Conservation (phyloP, 2,329 filamentous ascomycete species). For the Coleophoma crateriformis region DNA sequence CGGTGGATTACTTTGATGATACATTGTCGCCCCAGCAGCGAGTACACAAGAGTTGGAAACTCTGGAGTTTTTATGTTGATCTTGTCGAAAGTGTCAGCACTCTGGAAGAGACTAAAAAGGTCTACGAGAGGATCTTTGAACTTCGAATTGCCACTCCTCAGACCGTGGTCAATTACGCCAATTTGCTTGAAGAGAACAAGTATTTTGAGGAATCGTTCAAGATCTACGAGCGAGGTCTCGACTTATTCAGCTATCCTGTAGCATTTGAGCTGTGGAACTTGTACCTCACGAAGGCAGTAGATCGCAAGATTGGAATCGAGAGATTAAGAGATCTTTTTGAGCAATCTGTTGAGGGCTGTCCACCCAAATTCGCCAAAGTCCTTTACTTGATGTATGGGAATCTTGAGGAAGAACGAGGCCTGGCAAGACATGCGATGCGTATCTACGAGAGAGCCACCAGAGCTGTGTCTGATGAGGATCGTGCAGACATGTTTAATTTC, state of each 20-base stretch:
- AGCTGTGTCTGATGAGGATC: conserved; percentile 89
- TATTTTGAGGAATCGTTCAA: conserved; percentile 99
- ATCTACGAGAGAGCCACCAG: conserved; percentile 97
- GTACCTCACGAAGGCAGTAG: conserved; percentile 94
- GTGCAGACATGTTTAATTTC: conserved; percentile 97
- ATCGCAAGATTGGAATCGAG: conserved; percentile 93
- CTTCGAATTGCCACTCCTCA: conserved; percentile 96
- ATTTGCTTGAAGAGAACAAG: conserved; percentile 85
- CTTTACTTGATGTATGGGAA: conserved; percentile 98
- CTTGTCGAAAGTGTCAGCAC: conserved; percentile 91
- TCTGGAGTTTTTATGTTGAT: conserved; percentile 99
- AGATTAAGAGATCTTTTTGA: conserved; percentile 92
- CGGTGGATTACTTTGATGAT: conserved; percentile 98
- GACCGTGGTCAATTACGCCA: conserved; percentile 97
- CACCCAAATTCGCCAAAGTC: conserved; percentile 91
- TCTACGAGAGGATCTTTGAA: conserved; percentile 98
- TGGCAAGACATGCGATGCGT: conserved; percentile 95
- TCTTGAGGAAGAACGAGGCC: conserved; percentile 88
- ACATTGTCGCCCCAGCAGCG: conserved; percentile 88
- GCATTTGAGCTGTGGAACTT: conserved; percentile 99
- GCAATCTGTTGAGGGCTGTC: conserved; percentile 91
- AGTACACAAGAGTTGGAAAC: conserved; percentile 98
- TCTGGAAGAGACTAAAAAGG: conserved; percentile 84
- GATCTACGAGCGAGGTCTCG: conserved; percentile 89
- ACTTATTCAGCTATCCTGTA: conserved; percentile 97